These are phyloP conservation scores for Boechera retrofracta DNA, from an alignment of 345 rosid genomes.

Conservation along the genomic window DNA sequence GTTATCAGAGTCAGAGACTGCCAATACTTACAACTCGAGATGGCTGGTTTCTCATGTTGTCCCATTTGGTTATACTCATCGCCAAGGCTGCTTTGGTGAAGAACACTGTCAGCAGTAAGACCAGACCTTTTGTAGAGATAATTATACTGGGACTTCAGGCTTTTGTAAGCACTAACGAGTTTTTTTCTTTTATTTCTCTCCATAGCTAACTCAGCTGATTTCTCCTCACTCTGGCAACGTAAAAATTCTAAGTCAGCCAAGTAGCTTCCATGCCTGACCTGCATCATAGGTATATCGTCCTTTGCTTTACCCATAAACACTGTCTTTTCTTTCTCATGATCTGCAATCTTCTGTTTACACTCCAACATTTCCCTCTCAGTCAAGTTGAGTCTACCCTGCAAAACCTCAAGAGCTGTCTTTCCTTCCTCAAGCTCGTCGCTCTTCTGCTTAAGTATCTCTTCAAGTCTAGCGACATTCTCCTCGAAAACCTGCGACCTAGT, in stretches of 20 bases:
- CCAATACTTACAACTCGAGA: conserved; percentile 55
- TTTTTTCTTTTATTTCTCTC: conserved; percentile 58
- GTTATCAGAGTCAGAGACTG: conserved; percentile 13
- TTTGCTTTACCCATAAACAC: conserved; percentile 47
- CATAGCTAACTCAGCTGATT: conserved; percentile 49
- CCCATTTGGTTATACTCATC: conserved; percentile 47
- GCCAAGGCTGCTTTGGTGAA: conserved; percentile 45
- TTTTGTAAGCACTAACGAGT: conserved; percentile 54
- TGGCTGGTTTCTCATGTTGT: conserved; percentile 43
- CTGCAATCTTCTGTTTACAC: conserved; percentile 49
- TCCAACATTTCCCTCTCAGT: conserved; percentile 42
- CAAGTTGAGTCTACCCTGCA: conserved; percentile 51
- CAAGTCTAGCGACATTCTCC: conserved; percentile 52
- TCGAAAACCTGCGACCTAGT: conserved; percentile 50
- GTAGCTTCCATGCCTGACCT: conserved; percentile 41
- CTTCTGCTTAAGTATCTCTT: conserved; percentile 50
- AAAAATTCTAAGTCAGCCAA: conserved; percentile 48
- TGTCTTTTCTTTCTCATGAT: conserved; percentile 50
- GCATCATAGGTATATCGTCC: conserved; percentile 45
- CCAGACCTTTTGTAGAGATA: conserved; percentile 61
- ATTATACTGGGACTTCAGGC: conserved; percentile 67
- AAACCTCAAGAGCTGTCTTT: conserved; percentile 43
- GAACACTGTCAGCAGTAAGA: conserved; percentile 55
- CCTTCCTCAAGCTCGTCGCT: conserved; percentile 51
- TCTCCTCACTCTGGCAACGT: conserved; percentile 51